Base-by-base conservation (phyloP, 352 stramenopile genomes). In the Phytophthora rubi region DNA sequence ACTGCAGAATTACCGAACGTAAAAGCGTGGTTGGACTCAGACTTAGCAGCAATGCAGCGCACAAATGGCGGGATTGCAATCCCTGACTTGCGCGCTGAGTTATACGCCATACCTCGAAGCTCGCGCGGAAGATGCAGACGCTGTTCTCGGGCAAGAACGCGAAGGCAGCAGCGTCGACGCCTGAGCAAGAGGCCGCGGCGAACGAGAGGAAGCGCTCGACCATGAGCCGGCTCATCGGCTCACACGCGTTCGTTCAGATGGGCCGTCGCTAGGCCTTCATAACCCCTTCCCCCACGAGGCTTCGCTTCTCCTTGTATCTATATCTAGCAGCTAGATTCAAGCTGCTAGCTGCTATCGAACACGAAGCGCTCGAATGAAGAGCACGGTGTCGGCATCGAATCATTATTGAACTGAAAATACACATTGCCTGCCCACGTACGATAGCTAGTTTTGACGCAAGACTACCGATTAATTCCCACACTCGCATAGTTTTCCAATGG, bases 81-180 rank as follows among this genome's bases (percentile, higher is more conserved):
- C n/a, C n/a, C n/a, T n/a, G n/a, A n/a, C n/a, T n/a, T n/a, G n/a
- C n/a, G n/a, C n/a, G n/a, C n/a, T n/a, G n/a, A n/a, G n/a, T n/a
- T n/a, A n/a, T n/a, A n/a, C n/a, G n/a, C n/a, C n/a, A n/a, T n/a
- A n/a, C 28, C 58, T 26, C 53, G 47, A 72, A 69, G n/a, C 35
- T 77, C 6, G 44, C 47, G 13, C 60, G 33, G 21, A 77, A 77
- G 48, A 65, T 71, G 70, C 59, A 66, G 49, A 49, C 53, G 45
- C 21, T 71, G 26, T 60, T 74, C 33, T 37, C 21, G 1, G 35
- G 33, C 23, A 68, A 69, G 37, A 68, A 64, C 30, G 39, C 44
- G 16, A 57, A 56, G 39, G 23, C 18, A 2, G 5, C 62, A 37
- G 32, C 32, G 39, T 16, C 18, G 23, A 42, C 51, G 13, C 13